Base-by-base conservation (phyloP, 768 basidiomycete species). In the Auricularia cornea region DNA sequence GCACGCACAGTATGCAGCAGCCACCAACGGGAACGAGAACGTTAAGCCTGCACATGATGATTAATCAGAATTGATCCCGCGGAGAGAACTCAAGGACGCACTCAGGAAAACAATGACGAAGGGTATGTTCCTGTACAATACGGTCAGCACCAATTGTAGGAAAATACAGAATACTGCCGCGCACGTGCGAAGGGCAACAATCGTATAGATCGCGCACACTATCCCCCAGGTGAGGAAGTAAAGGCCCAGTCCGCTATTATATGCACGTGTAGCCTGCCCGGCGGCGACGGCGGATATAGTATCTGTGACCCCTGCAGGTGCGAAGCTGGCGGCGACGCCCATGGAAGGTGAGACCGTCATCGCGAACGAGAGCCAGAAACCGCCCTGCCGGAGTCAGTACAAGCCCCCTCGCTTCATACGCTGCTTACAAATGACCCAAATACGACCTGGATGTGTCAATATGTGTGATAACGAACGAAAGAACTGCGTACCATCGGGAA, bases 181-280 rank as follows among this genome's bases (percentile, higher is more conserved):
- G n/a, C n/a, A 65, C 64, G 61, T 65, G 29, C 64, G 60, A 26
- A 59, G 33, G 44, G 64, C 60, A 28, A 60, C 64, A 26, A 65
- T n/a, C 16, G 56, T 31, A 23, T 65, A 65, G 20, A 65, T 31
- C 28, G 57, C 20, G 29, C 64, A 61, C 14, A 65, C 31, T 6
- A 65, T 18, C 16, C 60, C 48, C 64, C 64, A 65, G 3, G 40
- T 52, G 3, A 62, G 29, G 51, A 65, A 65, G 61, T 65, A 65
- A 16, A 65, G 28, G 18, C 60, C 64, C 20, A 65, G 35, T 23
- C 64, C 64, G 3, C 60, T 31, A 35, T 65, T 65, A 31, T 65
- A 65, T n/a, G 41, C 33, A 31, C 61, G 61, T 12, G 61, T 57
- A 29, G 61, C 60, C 26, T 41, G 48, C 18, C 64, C 64, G 3